Evolutionary conservation across 768 basidiomycete species (phyloP).

Genomic region (Lentinula guzmanii): DNA sequence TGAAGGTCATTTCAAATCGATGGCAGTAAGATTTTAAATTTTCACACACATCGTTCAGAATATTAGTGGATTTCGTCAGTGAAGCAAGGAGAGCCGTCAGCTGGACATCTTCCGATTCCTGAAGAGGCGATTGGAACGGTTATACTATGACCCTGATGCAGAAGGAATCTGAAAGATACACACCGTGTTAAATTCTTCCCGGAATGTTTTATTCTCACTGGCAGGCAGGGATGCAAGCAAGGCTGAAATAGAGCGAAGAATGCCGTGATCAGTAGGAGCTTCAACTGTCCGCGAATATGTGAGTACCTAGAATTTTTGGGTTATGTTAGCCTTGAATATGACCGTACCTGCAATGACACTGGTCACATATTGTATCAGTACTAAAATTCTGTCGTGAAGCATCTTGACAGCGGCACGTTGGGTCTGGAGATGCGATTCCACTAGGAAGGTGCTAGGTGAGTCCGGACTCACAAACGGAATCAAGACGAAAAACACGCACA

Average conservation of each 20-base stretch:
- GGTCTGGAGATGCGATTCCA: constrained; percentile 85
- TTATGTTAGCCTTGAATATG: not conserved
- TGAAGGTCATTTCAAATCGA: constrained; percentile 4
- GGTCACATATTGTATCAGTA: constrained; percentile 83
- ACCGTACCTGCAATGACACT: constrained; percentile 63
- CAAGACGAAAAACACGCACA: constrained; percentile 39
- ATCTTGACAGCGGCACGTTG: constrained; percentile 95
- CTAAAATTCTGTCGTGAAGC: constrained; percentile 85
- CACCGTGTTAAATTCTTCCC: constrained; percentile 86
- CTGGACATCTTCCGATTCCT: constrained; percentile 97
- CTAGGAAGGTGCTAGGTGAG: constrained; percentile 31
- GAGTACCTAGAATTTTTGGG: not conserved
- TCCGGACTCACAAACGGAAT: not conserved
- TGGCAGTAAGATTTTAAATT: not conserved
- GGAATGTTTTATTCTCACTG: constrained; percentile 75
- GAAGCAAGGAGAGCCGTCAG: constrained; percentile 84
- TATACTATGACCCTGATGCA: not conserved
- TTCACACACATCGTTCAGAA: constrained; percentile 77
- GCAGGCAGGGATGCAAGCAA: constrained; percentile 86
- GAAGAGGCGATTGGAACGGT: not conserved
- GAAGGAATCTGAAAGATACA: constrained; percentile 14
- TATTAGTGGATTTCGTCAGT: constrained; percentile 83
- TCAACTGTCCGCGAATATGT: constrained; percentile 39
- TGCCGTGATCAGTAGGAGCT: constrained; percentile 71
- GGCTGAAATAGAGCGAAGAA: constrained; percentile 79